Conservation (phyloP, 108 stramenopile genomes). For the Parietichytrium sp. region DNA sequence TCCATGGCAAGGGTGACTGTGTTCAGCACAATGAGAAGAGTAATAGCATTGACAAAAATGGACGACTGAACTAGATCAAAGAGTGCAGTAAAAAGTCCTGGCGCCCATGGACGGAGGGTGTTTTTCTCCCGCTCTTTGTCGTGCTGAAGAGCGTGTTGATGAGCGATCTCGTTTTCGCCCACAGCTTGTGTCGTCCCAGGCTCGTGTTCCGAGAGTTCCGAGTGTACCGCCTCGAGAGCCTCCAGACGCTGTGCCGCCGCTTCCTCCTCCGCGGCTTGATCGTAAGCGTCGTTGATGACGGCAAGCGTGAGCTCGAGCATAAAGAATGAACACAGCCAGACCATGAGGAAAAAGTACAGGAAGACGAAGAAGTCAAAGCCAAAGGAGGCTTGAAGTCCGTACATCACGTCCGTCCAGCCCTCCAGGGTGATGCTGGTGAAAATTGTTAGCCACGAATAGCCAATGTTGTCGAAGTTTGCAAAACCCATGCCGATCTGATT, state of each 20-base stretch:
- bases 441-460: slow-evolving; percentile 59
- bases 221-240: slow-evolving; percentile 2
- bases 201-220: slow-evolving; percentile 41
- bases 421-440: slow-evolving; percentile 73
- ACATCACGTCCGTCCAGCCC: slow-evolving; percentile 70
- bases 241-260: slow-evolving; percentile 30
- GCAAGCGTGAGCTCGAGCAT: slow-evolving; percentile 72
- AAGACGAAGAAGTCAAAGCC: slow-evolving; percentile 37
- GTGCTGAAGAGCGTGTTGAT: too few species aligned
- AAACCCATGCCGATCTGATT: slow-evolving; percentile 64
- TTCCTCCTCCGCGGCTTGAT: slow-evolving; percentile 42
- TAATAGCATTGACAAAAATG: not conserved
- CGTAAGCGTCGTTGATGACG: slow-evolving; percentile 59
- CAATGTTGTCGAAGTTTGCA: slow-evolving; percentile 65
- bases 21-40: slow-evolving; percentile 63
- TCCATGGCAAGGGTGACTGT: slow-evolving; percentile 68
- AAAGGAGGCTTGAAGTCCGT: slow-evolving; percentile 56
- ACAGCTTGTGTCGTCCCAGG: not conserved
- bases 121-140: too few species aligned
- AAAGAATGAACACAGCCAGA: slow-evolving; percentile 67
- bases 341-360: slow-evolving; percentile 62
- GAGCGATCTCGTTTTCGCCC: too few species aligned
- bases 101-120: too few species aligned
- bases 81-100: too few species aligned
- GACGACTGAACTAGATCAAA: not conserved